Evolutionary conservation across 192 early-diverging fungal species (phyloP).

Genomic region (Gigaspora rosea): DNA sequence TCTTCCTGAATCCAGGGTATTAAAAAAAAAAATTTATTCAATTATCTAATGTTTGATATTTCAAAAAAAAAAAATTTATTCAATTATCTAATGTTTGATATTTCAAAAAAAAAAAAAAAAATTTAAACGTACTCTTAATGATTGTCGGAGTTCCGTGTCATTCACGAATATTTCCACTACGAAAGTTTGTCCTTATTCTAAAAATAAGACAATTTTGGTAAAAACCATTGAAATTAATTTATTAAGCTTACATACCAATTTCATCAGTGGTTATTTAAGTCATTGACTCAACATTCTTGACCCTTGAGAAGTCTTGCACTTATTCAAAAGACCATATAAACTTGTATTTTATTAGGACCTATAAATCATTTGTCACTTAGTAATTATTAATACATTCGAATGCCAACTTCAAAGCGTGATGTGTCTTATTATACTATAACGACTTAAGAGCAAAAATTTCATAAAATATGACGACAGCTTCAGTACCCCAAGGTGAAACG

Average conservation of each 20-base stretch:
- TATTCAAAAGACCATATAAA: constrained; percentile 82
- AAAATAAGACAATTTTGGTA: not conserved
- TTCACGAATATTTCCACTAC: constrained; percentile 81
- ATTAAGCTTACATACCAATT: constrained; percentile 47
- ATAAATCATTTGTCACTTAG: not conserved
- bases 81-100: too few species aligned
- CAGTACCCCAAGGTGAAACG: too few species aligned
- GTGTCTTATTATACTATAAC: too few species aligned
- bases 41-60: not conserved
- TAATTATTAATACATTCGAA: not conserved
- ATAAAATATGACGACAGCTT: too few species aligned
- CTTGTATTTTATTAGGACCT: constrained; percentile 54
- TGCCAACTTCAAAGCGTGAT: too few species aligned
- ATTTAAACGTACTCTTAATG: constrained; percentile 6
- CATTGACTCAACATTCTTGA: constrained; percentile 75
- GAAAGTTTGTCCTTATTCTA: constrained; percentile 76
- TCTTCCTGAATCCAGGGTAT: constrained; percentile 60
- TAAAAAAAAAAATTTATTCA: not conserved
- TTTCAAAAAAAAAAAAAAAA: too few species aligned
- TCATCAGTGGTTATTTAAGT: constrained; percentile 85
- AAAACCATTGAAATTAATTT: not conserved
- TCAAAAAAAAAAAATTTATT: too few species aligned
- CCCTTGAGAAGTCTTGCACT: constrained; percentile 87
- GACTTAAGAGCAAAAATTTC: too few species aligned
- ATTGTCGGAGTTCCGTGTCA: constrained; percentile 45